Evolutionary conservation across 371 early-diverging fungal genomes (phyloP), one percentile per base, ranked within the genome.

Genomic region (Mucor mucedo): DNA sequence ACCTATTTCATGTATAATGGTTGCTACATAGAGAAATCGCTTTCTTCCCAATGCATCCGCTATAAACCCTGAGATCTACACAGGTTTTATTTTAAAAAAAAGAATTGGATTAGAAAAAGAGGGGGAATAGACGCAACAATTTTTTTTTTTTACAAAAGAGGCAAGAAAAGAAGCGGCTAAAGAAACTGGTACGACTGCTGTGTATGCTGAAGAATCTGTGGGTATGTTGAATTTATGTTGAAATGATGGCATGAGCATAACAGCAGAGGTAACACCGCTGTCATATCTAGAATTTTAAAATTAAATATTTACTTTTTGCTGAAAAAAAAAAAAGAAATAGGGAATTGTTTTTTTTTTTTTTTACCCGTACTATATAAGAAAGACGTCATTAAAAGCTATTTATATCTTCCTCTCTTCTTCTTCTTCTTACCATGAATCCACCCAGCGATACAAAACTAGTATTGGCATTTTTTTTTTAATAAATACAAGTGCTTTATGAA

Each of bases 1-100:
- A 38, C 95, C 95, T 48, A 89, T 54, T 27, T 79, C 77, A 70
- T 94, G 94, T 32, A 92, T 80, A 10, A 76, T 38, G 8, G 89
- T 81, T 6, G 89, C 90, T 2, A 88, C 40, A 42, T 64, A 68
- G 32, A 79, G 66, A 48, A 79, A 67, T 16, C 58, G 63, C 40
- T 72, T 74, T 58, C 80, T 68, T 6, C 80, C 80, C 35, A 79
- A 59, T 39, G 52, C 61, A 58, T 79, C 80, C 1, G 73, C 75
- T 29, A 75, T 54, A 59, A 71, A 71, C 3, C 80, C 77, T 30
- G 80, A 71, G 16, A 68, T 50, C 78, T 75, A 50, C 79, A 74
- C 7, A 21, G 7, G 21, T 16, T 16, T 47, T 16, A 6, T 47
- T 47, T 47, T 47, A n/a, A n/a, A n/a, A 21, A 21, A 21, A 21